Evolutionary conservation across 441 rosid genomes (phyloP).

Genomic region (Populus trichocarpa): DNA sequence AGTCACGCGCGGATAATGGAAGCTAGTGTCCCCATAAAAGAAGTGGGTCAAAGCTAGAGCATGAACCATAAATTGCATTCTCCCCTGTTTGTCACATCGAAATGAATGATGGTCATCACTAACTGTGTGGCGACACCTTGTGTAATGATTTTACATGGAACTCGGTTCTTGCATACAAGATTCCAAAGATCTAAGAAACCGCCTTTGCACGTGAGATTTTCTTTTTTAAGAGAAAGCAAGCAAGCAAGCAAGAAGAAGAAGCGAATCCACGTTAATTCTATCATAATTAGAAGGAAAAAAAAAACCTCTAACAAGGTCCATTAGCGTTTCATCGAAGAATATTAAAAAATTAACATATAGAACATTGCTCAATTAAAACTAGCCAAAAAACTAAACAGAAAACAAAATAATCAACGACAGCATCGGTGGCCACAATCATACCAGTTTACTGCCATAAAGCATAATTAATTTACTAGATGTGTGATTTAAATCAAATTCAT

Average conservation of each 20-base stretch:
- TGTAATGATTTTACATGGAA: background rate
- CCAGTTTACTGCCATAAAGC: background rate
- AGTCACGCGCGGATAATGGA: constrained; percentile 8
- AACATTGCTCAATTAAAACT: too few relatives aligned
- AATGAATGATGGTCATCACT: background rate
- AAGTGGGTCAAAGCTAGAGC: background rate
- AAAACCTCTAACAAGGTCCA: too few relatives aligned
- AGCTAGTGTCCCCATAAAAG: background rate
- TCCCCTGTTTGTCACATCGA: background rate
- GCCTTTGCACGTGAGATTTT: background rate
- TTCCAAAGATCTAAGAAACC: background rate
- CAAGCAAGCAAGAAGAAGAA: background rate
- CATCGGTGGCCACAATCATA: too few relatives aligned
- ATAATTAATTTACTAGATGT: background rate
- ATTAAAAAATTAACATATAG: too few relatives aligned
- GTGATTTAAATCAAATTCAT: background rate
- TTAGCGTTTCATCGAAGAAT: too few relatives aligned
- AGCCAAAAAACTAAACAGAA: too few relatives aligned
- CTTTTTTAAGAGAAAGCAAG: background rate
- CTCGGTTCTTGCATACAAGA: background rate
- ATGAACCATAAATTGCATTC: background rate
- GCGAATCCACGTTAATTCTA: background rate
- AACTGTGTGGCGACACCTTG: background rate
- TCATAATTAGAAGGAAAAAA: too few relatives aligned
- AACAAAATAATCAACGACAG: too few relatives aligned